A percentile compares a stretch with the other conserved stretches of the same genome.
phyloP scores from a whole-genome alignment of 2,329 filamentous ascomycete genomes.

The Rasamsonia emersonii region DNA sequence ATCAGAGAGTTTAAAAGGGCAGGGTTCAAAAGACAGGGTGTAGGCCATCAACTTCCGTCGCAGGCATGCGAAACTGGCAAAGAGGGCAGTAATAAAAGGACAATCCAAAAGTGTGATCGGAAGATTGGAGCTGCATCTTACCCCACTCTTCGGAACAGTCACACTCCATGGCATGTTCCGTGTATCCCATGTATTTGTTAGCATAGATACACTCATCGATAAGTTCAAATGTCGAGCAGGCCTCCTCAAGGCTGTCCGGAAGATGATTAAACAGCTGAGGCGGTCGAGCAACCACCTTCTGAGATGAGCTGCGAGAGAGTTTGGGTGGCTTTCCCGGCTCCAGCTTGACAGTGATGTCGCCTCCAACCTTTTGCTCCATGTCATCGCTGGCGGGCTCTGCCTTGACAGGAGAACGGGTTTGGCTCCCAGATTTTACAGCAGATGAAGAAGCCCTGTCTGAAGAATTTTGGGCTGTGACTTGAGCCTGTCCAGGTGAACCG shows the following conservation, averaged over 20 bases:
- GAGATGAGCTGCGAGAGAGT: constrained; percentile 62
- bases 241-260: constrained; percentile 69
- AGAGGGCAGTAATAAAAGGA: not conserved
- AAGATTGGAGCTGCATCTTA: constrained; percentile 43
- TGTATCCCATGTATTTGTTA: constrained; percentile 81
- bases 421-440: constrained; percentile 15
- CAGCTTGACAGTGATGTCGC: constrained; percentile 54
- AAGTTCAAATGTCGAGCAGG: constrained; percentile 66
- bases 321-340: constrained; percentile 62
- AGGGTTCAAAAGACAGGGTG: constrained; percentile 2
- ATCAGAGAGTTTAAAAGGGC: constrained; percentile 6
- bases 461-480: constrained; percentile 1
- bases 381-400: constrained; percentile 27
- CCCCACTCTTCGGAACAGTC: constrained; percentile 93
- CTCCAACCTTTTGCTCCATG: constrained; percentile 48
- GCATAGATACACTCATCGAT: constrained; percentile 84
- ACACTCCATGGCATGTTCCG: constrained; percentile 89
- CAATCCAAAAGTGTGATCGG: not conserved
- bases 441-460: constrained; percentile 12
- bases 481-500: constrained; percentile 3
- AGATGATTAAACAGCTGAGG: constrained; percentile 63
- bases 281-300: constrained; percentile 57
- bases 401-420: constrained; percentile 20
- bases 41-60: not conserved
- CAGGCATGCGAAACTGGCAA: not conserved